A percentile compares a stretch with the other conserved stretches of the same genome.
phyloP scores from a whole-genome alignment of 1,284 basidiomycete species.

The Ceratobasidium sp. region DNA sequence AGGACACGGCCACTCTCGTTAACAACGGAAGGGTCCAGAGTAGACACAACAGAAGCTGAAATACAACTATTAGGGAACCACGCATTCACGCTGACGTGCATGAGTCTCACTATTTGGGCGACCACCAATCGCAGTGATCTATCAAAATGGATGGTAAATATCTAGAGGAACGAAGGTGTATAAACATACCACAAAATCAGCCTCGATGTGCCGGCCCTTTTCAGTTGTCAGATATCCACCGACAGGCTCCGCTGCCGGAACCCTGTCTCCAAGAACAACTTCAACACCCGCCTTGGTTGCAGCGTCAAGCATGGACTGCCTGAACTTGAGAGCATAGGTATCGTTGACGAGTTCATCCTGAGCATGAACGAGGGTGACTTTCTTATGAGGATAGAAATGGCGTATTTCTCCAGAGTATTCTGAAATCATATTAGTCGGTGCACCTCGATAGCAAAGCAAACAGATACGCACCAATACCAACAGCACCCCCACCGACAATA shows the following conservation, averaged over 20 bases:
- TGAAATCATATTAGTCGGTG: neutral
- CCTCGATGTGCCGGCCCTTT: constrained; percentile 59
- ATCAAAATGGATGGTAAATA: constrained; percentile 20
- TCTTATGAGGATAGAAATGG: constrained; percentile 60
- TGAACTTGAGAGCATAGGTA: constrained; percentile 62
- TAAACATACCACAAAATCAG: constrained; percentile 63
- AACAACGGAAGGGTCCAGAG: constrained; percentile 33
- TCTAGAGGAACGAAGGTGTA: neutral
- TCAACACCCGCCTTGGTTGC: constrained; percentile 56
- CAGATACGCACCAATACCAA: constrained; percentile 59
- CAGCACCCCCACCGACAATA: constrained; percentile 66
- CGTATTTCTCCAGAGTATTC: constrained; percentile 66
- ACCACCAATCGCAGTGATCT: constrained; percentile 37
- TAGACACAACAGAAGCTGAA: constrained; percentile 14
- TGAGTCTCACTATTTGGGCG: constrained; percentile 30
- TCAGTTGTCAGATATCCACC: constrained; percentile 54
- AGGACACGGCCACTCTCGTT: constrained; percentile 26
- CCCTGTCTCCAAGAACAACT: constrained; percentile 61
- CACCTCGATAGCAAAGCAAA: neutral
- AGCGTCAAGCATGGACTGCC: constrained; percentile 55
- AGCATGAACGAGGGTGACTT: constrained; percentile 69
- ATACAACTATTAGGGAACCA: neutral
- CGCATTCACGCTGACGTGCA: no score
- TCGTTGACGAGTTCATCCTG: constrained; percentile 60
- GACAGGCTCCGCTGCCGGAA: constrained; percentile 51